Base-by-base conservation (phyloP, 768 basidiomycete genomes). In the Harrya chromipes region DNA sequence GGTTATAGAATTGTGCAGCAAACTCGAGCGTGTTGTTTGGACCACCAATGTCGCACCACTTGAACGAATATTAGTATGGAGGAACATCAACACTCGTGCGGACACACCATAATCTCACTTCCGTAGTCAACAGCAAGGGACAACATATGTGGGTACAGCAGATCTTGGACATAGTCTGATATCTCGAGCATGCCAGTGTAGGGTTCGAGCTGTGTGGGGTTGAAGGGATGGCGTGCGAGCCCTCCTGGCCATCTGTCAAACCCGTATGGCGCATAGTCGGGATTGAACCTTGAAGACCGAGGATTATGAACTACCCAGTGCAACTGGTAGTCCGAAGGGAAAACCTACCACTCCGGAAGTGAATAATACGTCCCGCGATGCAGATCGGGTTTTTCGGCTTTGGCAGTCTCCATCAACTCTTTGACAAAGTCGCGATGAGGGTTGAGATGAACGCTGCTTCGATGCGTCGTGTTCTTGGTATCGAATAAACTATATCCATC, bases 21-120 rank as follows among this genome's bases (percentile, higher is more conserved):
- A 80, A 74, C 10, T 74, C 71, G 0, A 70, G 58, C 4, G 73
- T 76, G 35, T 64, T 74, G 54, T 78, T 76, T 0, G 75, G 71
- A 10, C 77, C 77, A 12, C 75, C 81, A 9, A 81, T 81, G 53
- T 82, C 80, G 34, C 81, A 81, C 80, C 80, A 80, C 74, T 77
- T 52, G 4, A 13, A 26, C 19, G 8, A 45, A 3, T 7, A 2
- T 70, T 17, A 60, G 50, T 24, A 33, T 16, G 5, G 21, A 17
- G 43, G 44, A 40, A 43, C 7, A 17, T 47, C 31, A 26, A 19
- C 27, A 1, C 3, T 13, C 39, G 33, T 10, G 8, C 10, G 4
- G 14, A 56, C 70, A 9, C 43, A 77, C 77, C 78, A 82, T 81
- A 46, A 83, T 79, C 53, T 81, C 78, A 3, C 73, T 72, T 31